Conservation (phyloP, 352 stramenopile species). For the Phytophthora pistaciae region DNA sequence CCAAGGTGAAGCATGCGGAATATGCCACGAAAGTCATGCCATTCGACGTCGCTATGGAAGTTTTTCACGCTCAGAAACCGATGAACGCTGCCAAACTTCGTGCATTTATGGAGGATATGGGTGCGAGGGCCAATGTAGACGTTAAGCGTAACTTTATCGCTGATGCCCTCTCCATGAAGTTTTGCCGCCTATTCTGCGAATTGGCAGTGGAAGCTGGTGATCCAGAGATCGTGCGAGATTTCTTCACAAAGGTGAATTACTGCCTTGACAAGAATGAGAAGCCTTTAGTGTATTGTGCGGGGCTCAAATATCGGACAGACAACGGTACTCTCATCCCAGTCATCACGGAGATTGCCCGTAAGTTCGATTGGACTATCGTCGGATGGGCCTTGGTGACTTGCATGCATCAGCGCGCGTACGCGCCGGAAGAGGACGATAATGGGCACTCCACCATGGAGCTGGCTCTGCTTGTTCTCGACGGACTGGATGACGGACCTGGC, state of each 20-base stretch:
- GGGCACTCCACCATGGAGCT: neutral
- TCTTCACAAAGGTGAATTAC: neutral
- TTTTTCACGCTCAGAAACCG: neutral
- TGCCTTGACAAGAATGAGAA: too few species aligned
- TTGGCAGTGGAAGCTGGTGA: neutral
- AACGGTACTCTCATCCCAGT: neutral
- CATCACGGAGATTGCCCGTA: neutral
- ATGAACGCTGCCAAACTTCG: neutral
- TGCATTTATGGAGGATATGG: slow-evolving; percentile 10
- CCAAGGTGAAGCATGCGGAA: neutral
- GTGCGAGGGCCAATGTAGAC: neutral
- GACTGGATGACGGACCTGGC: neutral
- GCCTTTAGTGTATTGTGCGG: neutral
- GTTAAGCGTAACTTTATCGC: neutral
- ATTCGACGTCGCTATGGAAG: neutral
- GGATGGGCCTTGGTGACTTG: neutral
- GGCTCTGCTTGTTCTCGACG: slow-evolving; percentile 2
- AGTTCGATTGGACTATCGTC: neutral
- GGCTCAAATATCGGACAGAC: neutral
- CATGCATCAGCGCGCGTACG: neutral
- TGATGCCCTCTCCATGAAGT: neutral
- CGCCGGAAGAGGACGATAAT: neutral
- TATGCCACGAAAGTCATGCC: slow-evolving; percentile 3
- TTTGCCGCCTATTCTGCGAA: neutral
- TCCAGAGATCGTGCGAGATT: neutral